phyloP scores from a whole-genome alignment of 2,329 filamentous ascomycete genomes.

The Geosmithia putterillii region DNA sequence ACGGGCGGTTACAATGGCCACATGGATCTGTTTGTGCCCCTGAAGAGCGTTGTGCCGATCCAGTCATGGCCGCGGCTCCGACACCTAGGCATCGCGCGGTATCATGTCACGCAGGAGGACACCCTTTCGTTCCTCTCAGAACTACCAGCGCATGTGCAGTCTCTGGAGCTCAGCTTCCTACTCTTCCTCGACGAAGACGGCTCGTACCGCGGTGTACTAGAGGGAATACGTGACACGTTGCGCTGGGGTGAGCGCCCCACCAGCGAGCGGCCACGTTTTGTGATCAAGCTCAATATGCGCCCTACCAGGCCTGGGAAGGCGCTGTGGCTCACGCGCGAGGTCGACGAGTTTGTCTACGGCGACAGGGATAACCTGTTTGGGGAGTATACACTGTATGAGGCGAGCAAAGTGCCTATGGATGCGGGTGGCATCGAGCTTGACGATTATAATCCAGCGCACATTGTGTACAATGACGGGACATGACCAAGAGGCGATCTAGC shows the following conservation, averaged over 20 bases:
- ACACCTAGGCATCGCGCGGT: slow-evolving; percentile 16
- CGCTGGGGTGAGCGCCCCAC: not conserved
- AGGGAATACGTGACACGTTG: slow-evolving; percentile 4
- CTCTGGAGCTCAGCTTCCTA: slow-evolving; percentile 19
- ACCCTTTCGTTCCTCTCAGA: slow-evolving; percentile 13
- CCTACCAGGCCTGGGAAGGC: not conserved
- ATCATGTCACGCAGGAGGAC: slow-evolving; percentile 12
- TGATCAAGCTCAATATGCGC: not conserved
- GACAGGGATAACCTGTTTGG: not conserved
- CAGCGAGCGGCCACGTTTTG: not conserved
- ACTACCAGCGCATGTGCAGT: slow-evolving; percentile 14
- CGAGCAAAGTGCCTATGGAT: not conserved
- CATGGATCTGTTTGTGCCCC: slow-evolving; percentile 5
- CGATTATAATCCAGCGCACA: slow-evolving; percentile 2
- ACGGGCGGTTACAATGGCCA: not conserved
- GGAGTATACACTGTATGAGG: no score
- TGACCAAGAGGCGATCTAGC: not conserved
- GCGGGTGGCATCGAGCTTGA: slow-evolving; percentile 1
- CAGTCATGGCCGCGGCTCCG: slow-evolving; percentile 12
- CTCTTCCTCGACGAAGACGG: slow-evolving; percentile 8
- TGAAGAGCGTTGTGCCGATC: slow-evolving; percentile 16
- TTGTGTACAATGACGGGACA: not conserved
- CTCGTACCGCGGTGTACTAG: slow-evolving; percentile 7
- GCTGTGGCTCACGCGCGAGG: not conserved
- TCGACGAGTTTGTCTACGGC: not conserved